phyloP scores from a whole-genome alignment of 2,329 filamentous ascomycete genomes.

The Mycocentrospora acerina region DNA sequence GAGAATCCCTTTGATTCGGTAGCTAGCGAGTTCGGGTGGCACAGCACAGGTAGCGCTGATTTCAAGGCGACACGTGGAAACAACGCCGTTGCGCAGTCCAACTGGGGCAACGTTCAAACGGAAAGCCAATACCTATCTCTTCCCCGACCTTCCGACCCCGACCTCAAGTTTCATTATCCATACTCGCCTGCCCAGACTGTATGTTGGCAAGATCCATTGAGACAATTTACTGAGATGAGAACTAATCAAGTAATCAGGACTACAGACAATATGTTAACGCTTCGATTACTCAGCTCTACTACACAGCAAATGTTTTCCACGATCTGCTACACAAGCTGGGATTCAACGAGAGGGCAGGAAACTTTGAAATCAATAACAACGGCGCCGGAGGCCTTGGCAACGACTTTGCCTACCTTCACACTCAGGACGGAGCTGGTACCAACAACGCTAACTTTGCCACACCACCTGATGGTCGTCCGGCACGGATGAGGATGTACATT shows the following conservation, averaged over 20 bases:
- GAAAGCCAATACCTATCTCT: conserved; percentile 39
- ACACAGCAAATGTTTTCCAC: conserved; percentile 61
- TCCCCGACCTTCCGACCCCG: conserved; percentile 51
- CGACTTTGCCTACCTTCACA: conserved; percentile 58
- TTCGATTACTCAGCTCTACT: conserved; percentile 61
- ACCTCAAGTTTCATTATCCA: conserved; percentile 46
- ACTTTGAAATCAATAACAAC: conserved; percentile 61
- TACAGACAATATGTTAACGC: conserved; percentile 52
- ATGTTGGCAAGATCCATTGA: conserved; percentile 7
- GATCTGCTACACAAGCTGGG: conserved; percentile 60
- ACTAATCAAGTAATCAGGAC: too few relatives aligned
- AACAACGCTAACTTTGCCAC: conserved; percentile 62
- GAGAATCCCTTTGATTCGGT: conserved; percentile 41
- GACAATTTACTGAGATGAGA: too few relatives aligned
- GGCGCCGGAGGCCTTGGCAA: conserved; percentile 52
- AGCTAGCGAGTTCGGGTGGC: conserved; percentile 55
- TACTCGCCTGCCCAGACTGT: conserved; percentile 18
- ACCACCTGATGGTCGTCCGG: conserved; percentile 44
- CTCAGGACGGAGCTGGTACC: conserved; percentile 55
- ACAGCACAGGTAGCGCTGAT: conserved; percentile 46
- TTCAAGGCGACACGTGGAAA: conserved; percentile 58
- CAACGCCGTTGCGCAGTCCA: conserved; percentile 56
- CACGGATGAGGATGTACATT: conserved; percentile 62
- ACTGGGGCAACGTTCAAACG: conserved; percentile 33
- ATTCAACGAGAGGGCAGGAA: conserved; percentile 60